Evolutionary conservation across 805 yeast species (phyloP).

Genomic region (Candida lessepsii): DNA sequence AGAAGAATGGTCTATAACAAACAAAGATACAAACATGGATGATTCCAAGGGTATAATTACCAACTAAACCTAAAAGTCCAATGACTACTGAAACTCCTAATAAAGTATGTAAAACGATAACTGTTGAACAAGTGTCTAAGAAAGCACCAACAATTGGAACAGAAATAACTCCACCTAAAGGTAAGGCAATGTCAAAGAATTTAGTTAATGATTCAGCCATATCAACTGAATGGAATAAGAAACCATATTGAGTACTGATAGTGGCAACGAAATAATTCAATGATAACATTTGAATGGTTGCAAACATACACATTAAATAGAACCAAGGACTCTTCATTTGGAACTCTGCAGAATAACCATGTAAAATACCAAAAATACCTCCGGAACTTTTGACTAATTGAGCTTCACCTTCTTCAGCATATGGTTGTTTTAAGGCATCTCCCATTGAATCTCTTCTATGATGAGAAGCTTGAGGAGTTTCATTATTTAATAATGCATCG

Average conservation of each 20-base stretch:
- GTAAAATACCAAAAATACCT: constrained; percentile 54
- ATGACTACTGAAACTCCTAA: constrained; percentile 42
- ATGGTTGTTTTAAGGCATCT: constrained; percentile 54
- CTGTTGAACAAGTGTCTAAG: constrained; percentile 49
- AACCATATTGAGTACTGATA: constrained; percentile 53
- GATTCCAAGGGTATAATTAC: constrained; percentile 41
- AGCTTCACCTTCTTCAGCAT: constrained; percentile 50
- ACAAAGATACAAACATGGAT: constrained; percentile 49
- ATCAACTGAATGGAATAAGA: constrained; percentile 38
- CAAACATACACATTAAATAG: constrained; percentile 45
- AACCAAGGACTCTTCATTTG: constrained; percentile 57
- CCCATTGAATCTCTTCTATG: constrained; percentile 54
- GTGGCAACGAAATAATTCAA: constrained; percentile 61
- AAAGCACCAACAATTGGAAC: constrained; percentile 54
- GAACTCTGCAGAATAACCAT: constrained; percentile 48
- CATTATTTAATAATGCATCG: constrained; percentile 20
- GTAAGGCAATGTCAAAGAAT: constrained; percentile 53
- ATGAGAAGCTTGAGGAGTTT: constrained; percentile 1
- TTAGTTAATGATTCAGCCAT: constrained; percentile 43
- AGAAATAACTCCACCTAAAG: constrained; percentile 55
- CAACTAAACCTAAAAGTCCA: constrained; percentile 49
- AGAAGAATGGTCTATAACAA: constrained; percentile 55
- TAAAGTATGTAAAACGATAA: constrained; percentile 40
- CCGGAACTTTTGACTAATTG: constrained; percentile 34
- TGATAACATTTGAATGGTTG: constrained; percentile 57